phyloP scores from a whole-genome alignment of 305 asterid species.

The Rubia peregrina region DNA sequence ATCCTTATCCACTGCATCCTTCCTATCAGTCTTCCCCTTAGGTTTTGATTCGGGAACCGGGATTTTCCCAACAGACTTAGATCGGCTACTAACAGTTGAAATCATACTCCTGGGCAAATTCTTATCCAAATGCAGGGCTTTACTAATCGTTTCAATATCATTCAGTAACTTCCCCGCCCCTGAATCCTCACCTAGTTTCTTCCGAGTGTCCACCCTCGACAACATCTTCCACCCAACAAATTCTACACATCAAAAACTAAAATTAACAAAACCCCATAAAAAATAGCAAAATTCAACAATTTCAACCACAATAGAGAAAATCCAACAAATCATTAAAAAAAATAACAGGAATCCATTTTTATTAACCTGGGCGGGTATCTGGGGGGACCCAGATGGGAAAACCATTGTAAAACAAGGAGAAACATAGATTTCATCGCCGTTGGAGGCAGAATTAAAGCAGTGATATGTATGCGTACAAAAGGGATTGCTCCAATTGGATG shows the following conservation, averaged over 20 bases:
- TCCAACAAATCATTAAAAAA: not conserved
- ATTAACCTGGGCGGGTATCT: not conserved
- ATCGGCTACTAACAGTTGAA: constrained; percentile 72
- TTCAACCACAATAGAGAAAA: not conserved
- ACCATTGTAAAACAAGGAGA: not conserved
- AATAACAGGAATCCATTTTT: not conserved
- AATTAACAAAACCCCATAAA: constrained; percentile 13
- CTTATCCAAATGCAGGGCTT: constrained; percentile 52
- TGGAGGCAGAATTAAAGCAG: constrained; percentile 8
- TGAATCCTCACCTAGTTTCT: constrained; percentile 53
- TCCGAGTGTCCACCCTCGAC: constrained; percentile 56
- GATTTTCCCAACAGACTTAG: constrained; percentile 61
- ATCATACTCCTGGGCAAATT: constrained; percentile 42
- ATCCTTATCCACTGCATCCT: constrained; percentile 45
- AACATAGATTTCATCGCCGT: constrained; percentile 10
- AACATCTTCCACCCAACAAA: constrained; percentile 48
- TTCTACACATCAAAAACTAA: constrained; percentile 15
- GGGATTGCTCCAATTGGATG: constrained; percentile 5
- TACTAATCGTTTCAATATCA: constrained; percentile 67
- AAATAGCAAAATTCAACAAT: not conserved
- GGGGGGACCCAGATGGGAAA: not conserved
- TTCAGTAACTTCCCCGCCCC: constrained; percentile 54
- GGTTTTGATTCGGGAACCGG: constrained; percentile 32
- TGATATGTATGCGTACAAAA: not conserved
- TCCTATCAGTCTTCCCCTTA: constrained; percentile 36